Conservation (phyloP, 768 basidiomycete species). For the Mycena latifolia region DNA sequence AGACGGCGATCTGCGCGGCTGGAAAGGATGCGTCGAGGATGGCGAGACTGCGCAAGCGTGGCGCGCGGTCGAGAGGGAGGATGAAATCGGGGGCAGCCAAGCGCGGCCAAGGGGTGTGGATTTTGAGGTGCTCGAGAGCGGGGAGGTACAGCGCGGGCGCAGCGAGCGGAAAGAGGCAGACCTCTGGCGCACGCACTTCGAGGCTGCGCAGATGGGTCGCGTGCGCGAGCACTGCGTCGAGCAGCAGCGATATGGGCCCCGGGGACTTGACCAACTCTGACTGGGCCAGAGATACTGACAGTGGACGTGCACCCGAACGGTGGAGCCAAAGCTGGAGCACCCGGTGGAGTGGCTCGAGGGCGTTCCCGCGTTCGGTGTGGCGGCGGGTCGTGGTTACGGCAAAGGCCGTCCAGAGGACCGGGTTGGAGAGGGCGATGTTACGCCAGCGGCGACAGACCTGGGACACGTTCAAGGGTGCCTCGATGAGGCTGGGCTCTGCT, state of each 20-base stretch:
- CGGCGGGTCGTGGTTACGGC: conserved; percentile 15
- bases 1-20: conserved; percentile 2
- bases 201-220: conserved; percentile 14
- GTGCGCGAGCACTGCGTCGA: conserved; percentile 17
- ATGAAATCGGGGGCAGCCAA: not conserved
- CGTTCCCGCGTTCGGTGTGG: conserved; percentile 9
- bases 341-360: conserved; percentile 16
- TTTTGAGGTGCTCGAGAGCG: conserved; percentile 30
- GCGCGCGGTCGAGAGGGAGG: conserved; percentile 9
- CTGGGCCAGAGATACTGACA: conserved; percentile 20
- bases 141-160: conserved; percentile 18
- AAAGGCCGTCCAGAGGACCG: conserved; percentile 21
- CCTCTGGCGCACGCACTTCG: conserved; percentile 10
- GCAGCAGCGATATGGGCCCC: conserved; percentile 2
- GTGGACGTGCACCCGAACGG: conserved; percentile 12
- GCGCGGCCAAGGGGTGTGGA: conserved; percentile 19
- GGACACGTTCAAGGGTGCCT: conserved; percentile 30
- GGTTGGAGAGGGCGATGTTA: conserved; percentile 23
- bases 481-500: conserved; percentile 2
- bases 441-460: conserved; percentile 33
- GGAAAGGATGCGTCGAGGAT: conserved; percentile 5
- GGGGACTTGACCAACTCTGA: conserved; percentile 7
- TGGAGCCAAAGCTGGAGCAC: conserved; percentile 23
- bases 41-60: conserved; percentile 12
- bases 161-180: conserved; percentile 24